Evolutionary conservation across 345 rosid genomes (phyloP), one percentile per base, ranked within the genome.

Genomic region (Pugionium dolabratum): DNA sequence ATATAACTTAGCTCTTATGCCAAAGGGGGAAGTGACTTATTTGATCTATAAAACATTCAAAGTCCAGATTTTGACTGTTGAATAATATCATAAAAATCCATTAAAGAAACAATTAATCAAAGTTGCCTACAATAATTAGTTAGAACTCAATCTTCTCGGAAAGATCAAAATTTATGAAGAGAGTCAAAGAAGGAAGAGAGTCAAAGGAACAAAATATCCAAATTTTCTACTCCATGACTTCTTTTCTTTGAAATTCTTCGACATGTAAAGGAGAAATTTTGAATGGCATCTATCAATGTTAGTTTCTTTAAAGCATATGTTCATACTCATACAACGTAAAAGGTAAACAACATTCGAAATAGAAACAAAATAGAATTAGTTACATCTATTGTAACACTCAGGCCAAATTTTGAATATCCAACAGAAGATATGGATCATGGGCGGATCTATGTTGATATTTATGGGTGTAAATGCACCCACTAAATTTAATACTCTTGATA

Each of bases 181-280:
- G 18, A 18, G 18, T 18, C 18, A 18, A 18, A 18, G 18, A 18
- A 18, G 18, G 18, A 18, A 0, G 18, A 18, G 6, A 37, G 41
- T 37, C 41, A 37, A 37, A 37, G 41, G 41, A 37, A 37, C 8
- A 37, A 1, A 37, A 37, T 7, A 5, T 7, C 8, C 4, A 51
- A 59, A 50, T 8, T 65, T 72, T 72, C 76, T 65, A 72, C 76
- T 66, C 43, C 34, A 25, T 33, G 44, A 43, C 48, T 57, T 37
- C 2, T 37, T 48, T 55, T 39, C n/a, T 51, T 43, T 43, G 26
- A 72, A 58, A 43, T 51, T 50, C 2, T 6, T 45, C 8, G 25
- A 58, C 54, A 50, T 10, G 61, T 50, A 43, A 63, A 49, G 29
- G 47, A 28, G 36, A 72, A 59, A 59, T 71, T 11, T 64, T 72